Percentiles rank a stretch among this genome's conserved stretches.
Conservation (phyloP, 1,139 yeast genomes). For the Blastobotrys arbuscula region DNA sequence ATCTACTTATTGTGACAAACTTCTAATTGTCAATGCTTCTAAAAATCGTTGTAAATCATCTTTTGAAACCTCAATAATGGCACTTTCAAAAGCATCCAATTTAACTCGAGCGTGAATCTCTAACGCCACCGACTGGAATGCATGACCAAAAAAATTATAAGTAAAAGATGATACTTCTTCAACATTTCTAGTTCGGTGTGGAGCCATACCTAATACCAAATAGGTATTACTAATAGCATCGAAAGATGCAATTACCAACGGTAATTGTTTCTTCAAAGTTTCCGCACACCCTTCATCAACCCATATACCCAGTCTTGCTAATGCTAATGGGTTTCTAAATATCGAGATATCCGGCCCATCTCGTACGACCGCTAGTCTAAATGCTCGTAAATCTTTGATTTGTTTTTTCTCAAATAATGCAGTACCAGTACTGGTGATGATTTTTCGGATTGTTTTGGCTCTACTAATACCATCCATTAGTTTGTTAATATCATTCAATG, state of each 20-base stretch:
- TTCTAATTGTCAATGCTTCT: conserved; percentile 56
- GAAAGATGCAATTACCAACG: conserved; percentile 82
- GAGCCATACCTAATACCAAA: conserved; percentile 85
- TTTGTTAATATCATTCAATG: conserved; percentile 60
- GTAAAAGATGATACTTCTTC: conserved; percentile 28
- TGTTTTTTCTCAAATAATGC: conserved; percentile 77
- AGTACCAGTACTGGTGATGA: conserved; percentile 85
- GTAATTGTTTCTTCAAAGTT: conserved; percentile 60
- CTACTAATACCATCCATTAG: conserved; percentile 66
- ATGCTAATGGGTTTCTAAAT: conserved; percentile 79
- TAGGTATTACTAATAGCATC: conserved; percentile 73
- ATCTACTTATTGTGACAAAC: conserved; percentile 7
- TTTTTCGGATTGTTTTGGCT: conserved; percentile 77
- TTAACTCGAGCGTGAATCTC: conserved; percentile 83
- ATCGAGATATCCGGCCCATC: conserved; percentile 81
- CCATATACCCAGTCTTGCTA: conserved; percentile 86
- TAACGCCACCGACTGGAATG: conserved; percentile 80
- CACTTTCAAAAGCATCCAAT: conserved; percentile 90
- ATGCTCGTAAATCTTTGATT: conserved; percentile 72
- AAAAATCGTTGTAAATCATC: conserved; percentile 85
- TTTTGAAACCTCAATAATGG: conserved; percentile 82
- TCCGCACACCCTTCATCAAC: conserved; percentile 85
- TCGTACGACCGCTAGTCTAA: conserved; percentile 78
- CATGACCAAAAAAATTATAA: conserved; percentile 75
- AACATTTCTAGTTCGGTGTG: conserved; percentile 56